phyloP scores from a whole-genome alignment of 2,329 filamentous ascomycete genomes.

The Fusarium brevicatenulatum region DNA sequence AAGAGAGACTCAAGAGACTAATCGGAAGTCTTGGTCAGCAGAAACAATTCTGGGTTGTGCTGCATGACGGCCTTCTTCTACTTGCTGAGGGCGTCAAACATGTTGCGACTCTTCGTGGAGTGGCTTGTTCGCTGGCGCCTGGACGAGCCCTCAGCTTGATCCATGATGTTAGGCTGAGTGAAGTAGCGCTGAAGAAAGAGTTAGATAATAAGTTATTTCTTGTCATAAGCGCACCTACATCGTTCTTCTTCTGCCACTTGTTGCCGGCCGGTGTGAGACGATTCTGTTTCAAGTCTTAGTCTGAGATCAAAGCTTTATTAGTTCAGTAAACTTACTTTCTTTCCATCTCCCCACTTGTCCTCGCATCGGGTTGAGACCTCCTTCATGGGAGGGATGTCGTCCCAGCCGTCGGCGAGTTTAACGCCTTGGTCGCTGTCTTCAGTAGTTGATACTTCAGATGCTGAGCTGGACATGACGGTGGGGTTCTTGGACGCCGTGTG shows the following conservation, averaged over 20 bases:
- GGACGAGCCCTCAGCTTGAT: not conserved
- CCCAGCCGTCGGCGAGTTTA: slow-evolving; percentile 28
- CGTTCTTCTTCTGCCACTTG: not conserved
- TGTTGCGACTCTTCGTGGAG: slow-evolving; percentile 28
- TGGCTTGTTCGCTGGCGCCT: slow-evolving; percentile 18
- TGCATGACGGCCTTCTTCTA: not conserved
- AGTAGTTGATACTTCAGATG: slow-evolving; percentile 14
- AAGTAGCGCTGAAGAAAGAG: not conserved
- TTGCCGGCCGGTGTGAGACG: slow-evolving; percentile 28
- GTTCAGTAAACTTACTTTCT: slow-evolving; percentile 23
- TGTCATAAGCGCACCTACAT: not conserved
- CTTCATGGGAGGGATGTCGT: not conserved
- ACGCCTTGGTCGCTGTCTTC: slow-evolving; percentile 6
- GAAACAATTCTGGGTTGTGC: not conserved
- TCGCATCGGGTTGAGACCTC: not conserved
- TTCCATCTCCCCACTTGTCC: slow-evolving; percentile 42
- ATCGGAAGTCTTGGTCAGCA: not conserved
- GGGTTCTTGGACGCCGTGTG: slow-evolving; percentile 38
- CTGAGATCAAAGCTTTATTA: not conserved
- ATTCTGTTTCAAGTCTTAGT: slow-evolving; percentile 6
- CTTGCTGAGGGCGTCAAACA: slow-evolving; percentile 26
- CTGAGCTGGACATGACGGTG: slow-evolving; percentile 35
- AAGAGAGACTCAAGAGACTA: not conserved
- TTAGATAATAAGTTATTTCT: not conserved
- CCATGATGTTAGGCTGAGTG: no score